phyloP scores from a whole-genome alignment of 2,329 filamentous ascomycete species.

The Colletotrichum paranaense region DNA sequence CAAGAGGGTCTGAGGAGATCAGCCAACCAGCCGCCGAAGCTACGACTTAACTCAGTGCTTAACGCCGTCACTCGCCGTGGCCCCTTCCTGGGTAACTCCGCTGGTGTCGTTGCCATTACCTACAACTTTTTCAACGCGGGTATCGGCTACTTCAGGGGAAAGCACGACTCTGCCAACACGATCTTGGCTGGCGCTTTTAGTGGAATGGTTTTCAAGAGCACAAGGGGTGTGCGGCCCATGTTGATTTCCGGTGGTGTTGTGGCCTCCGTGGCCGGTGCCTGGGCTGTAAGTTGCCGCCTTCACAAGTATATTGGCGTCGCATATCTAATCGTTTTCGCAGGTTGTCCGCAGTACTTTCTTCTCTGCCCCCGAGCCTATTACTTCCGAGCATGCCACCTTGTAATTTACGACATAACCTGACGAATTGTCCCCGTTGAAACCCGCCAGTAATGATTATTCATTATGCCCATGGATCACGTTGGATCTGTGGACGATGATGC shows the following conservation, averaged over 20 bases:
- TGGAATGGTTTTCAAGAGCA: slow-evolving; percentile 97
- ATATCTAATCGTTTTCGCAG: slow-evolving; percentile 38
- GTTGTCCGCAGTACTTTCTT: slow-evolving; percentile 56
- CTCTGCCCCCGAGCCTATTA: slow-evolving; percentile 46
- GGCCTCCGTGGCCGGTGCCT: slow-evolving; percentile 83
- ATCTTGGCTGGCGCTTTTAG: slow-evolving; percentile 86
- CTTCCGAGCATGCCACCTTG: slow-evolving; percentile 33
- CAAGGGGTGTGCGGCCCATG: slow-evolving; percentile 90
- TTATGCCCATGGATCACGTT: slow-evolving; percentile 13
- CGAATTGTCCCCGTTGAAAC: slow-evolving; percentile 27
- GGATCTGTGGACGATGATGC: slow-evolving; percentile 26
- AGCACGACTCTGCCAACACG: slow-evolving; percentile 92
- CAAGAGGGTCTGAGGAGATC: slow-evolving; percentile 88
- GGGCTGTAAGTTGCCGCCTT: slow-evolving; percentile 78
- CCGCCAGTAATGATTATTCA: slow-evolving; percentile 30
- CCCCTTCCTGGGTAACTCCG: slow-evolving; percentile 95
- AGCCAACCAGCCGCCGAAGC: slow-evolving; percentile 83
- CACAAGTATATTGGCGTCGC: not conserved
- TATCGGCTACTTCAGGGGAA: slow-evolving; percentile 81
- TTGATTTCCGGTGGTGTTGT: slow-evolving; percentile 93
- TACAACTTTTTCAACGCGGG: slow-evolving; percentile 95
- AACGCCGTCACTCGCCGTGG: slow-evolving; percentile 94
- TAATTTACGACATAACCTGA: slow-evolving; percentile 34
- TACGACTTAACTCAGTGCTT: slow-evolving; percentile 92
- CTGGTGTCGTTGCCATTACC: slow-evolving; percentile 93